Base-by-base conservation (phyloP, 2,329 filamentous ascomycete genomes). In the Aureobasidium lini region DNA sequence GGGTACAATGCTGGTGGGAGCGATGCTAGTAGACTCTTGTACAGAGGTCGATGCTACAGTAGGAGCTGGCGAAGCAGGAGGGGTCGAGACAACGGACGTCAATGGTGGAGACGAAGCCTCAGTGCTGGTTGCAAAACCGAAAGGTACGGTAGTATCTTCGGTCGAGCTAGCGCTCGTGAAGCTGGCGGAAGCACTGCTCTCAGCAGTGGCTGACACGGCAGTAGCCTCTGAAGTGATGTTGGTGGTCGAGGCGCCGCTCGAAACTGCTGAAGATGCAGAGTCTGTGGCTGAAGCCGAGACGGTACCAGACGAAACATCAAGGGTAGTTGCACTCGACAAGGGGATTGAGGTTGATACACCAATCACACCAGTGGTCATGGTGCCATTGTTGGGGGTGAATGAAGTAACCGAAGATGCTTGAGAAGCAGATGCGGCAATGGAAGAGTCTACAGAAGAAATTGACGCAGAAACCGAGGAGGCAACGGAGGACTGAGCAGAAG, bases 1-100 rank as follows among this genome's bases (percentile, higher is more conserved):
- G 1, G 77, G 72, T 10, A 67, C 60, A n/a, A 80, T 73, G n/a
- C 76, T 76, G 11, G 67, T 66, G 28, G 72, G 68, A 28, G 68
- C 66, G 3, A 71, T 67, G 8, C 69, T 67, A 4, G 72, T 66
- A 6, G 68, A 64, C 8, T 67, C 65, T 2, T 64, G 28, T 3
- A 54, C 64, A 13, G 54, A 66, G 64, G 57, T 49, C 6, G 62
- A 36, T 9, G 63, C 50, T n/a, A 39, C 56, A 5, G 59, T 44
- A 37, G 54, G 23, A 1, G 53, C 58, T 3, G 64, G 62, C 11
- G 63, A 53, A 28, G 39, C 31, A 28, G 52, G 42, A 5, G 16
- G 29, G 16, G 52, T 57, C 40, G 39, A 28, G 3, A 46, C 40
- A 7, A 57, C 52, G 6, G 52, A 57, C 11, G 54, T 47, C 42